phyloP scores from a whole-genome alignment of 371 early-diverging fungal species.

The Umbelopsis sp. region DNA sequence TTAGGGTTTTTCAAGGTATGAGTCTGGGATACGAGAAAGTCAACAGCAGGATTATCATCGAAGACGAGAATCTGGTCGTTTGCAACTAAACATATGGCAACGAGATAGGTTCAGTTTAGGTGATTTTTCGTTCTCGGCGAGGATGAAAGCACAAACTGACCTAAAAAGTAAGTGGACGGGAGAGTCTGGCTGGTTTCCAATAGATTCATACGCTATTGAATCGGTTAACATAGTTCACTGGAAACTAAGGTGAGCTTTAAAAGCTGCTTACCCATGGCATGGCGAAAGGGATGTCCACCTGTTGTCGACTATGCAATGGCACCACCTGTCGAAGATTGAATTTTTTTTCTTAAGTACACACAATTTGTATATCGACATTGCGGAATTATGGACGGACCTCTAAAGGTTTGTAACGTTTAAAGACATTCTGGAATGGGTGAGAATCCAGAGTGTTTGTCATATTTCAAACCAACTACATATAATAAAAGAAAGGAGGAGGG shows the following conservation, averaged over 20 bases:
- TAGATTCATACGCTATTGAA: constrained; percentile 49
- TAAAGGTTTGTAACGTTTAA: constrained; percentile 29
- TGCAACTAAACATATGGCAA: not conserved
- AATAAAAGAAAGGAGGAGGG: not conserved
- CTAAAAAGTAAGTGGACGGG: constrained; percentile 44
- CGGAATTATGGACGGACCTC: constrained; percentile 20
- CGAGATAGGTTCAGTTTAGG: not conserved
- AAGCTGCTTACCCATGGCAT: constrained; percentile 26
- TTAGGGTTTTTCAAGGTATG: constrained; percentile 25
- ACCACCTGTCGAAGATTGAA: constrained; percentile 11
- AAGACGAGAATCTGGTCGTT: constrained; percentile 35
- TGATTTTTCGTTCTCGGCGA: not conserved
- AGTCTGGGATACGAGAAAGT: constrained; percentile 27
- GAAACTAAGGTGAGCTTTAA: not conserved
- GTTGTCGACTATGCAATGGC: constrained; percentile 22
- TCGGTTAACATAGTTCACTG: not conserved
- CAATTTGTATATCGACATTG: not conserved
- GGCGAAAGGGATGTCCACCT: constrained; percentile 23
- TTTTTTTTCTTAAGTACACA: constrained; percentile 19
- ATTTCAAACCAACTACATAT: constrained; percentile 14
- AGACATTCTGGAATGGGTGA: constrained; percentile 27
- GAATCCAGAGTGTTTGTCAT: constrained; percentile 21
- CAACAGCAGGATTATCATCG: constrained; percentile 18
- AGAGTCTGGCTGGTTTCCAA: constrained; percentile 41
- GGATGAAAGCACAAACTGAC: constrained; percentile 24